These are phyloP conservation scores for Coemansia sp. DNA, from an alignment of 192 early-diverging fungal genomes.

Conservation along the genomic window DNA sequence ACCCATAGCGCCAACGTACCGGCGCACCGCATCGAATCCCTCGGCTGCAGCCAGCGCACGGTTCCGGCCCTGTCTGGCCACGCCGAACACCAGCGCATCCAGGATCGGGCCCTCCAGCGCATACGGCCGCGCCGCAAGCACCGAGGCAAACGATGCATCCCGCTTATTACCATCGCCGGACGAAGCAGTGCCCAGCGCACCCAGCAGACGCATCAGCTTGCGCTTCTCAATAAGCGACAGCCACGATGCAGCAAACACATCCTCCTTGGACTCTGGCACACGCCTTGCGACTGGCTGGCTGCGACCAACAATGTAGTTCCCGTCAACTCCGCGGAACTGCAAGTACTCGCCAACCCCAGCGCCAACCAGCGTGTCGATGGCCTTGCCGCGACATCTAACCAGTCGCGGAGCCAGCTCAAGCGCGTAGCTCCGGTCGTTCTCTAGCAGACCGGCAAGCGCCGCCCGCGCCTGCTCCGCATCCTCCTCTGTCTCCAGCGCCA, in stretches of 20 bases:
- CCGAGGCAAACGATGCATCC: constrained; percentile 21
- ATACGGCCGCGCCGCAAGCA: constrained; percentile 57
- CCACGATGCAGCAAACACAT: constrained; percentile 79
- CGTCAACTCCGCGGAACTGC: constrained; percentile 84
- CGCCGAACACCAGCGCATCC: constrained; percentile 64
- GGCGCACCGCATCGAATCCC: constrained; percentile 68
- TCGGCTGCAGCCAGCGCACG: constrained; percentile 53
- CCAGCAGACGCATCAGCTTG: constrained; percentile 87
- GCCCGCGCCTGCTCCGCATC: background rate
- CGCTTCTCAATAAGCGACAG: constrained; percentile 84
- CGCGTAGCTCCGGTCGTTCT: constrained; percentile 27
- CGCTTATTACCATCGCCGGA: constrained; percentile 19
- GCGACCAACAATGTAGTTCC: constrained; percentile 57
- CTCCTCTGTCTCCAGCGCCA: background rate
- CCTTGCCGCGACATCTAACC: constrained; percentile 63
- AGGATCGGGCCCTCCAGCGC: constrained; percentile 64
- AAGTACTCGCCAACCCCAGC: constrained; percentile 82
- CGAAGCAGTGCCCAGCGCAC: constrained; percentile 46
- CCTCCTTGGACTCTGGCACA: constrained; percentile 89
- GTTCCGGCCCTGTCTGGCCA: constrained; percentile 50
- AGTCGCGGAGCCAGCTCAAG: constrained; percentile 59
- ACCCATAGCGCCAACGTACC: constrained; percentile 77
- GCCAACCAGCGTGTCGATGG: constrained; percentile 74
- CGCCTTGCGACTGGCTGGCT: constrained; percentile 48
- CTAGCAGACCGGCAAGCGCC: constrained; percentile 14